These are phyloP conservation scores for Cercospora nicotianae DNA, from an alignment of 2,329 filamentous ascomycete species.

Conservation along the genomic window DNA sequence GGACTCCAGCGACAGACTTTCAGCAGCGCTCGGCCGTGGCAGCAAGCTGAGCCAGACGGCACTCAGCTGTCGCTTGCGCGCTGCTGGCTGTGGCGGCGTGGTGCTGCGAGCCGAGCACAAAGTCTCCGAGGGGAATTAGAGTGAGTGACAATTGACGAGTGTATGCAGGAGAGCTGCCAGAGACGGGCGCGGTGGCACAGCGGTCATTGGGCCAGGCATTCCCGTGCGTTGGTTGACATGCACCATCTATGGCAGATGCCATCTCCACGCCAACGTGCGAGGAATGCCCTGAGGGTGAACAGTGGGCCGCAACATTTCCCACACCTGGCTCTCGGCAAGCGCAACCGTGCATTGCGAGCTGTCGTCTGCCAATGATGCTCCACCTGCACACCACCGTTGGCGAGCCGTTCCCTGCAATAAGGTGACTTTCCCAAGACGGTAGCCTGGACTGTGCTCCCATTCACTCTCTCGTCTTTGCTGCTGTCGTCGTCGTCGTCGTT, in stretches of 20 bases:
- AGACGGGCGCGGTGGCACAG: neutral
- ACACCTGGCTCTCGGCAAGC: neutral
- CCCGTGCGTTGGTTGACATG: constrained; percentile 1
- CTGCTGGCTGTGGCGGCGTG: neutral
- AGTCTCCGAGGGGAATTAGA: neutral
- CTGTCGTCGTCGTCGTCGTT: neutral
- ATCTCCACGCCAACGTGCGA: constrained; percentile 28
- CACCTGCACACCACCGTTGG: constrained; percentile 14
- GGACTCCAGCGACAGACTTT: neutral
- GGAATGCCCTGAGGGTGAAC: constrained; percentile 16
- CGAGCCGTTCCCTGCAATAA: constrained; percentile 29
- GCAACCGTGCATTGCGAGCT: constrained; percentile 7
- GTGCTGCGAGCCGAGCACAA: neutral
- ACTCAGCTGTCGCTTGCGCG: neutral
- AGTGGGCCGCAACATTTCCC: neutral
- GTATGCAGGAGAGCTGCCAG: neutral
- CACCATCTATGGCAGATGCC: neutral
- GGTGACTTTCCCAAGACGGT: constrained; percentile 15
- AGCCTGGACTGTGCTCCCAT: neutral
- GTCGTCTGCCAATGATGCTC: constrained; percentile 29
- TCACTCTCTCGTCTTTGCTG: neutral
- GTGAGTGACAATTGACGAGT: neutral
- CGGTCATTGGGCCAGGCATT: constrained; percentile 3
- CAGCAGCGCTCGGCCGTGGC: neutral
- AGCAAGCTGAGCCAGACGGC: neutral